Evolutionary conservation across 768 basidiomycete species (phyloP).

Genomic region (Phlebiopsis gigantea): DNA sequence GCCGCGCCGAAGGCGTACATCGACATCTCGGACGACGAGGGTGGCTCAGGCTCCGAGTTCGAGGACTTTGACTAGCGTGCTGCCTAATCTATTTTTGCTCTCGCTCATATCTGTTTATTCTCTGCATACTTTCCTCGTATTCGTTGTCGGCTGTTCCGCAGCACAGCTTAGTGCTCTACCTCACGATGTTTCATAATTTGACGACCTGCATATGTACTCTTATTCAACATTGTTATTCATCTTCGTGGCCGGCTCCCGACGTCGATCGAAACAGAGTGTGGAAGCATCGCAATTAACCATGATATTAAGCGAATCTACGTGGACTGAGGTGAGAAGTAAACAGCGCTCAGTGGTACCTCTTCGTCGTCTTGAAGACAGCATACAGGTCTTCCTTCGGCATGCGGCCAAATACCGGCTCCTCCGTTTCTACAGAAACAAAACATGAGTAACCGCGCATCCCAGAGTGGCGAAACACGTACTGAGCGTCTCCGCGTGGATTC

Average conservation of each 20-base stretch:
- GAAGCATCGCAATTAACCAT: background rate
- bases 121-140: background rate
- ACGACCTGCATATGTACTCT: background rate
- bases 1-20: slow-evolving; percentile 44
- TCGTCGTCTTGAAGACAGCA: slow-evolving; percentile 40
- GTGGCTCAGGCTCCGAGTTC: slow-evolving; percentile 24
- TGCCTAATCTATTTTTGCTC: slow-evolving; percentile 1
- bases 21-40: slow-evolving; percentile 39
- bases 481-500: slow-evolving; percentile 61
- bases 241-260: background rate
- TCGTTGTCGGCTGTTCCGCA: background rate
- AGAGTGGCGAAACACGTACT: slow-evolving; percentile 41
- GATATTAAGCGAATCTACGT: background rate
- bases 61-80: slow-evolving; percentile 23
- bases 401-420: slow-evolving; percentile 55
- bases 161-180: background rate
- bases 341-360: slow-evolving; percentile 30
- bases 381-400: slow-evolving; percentile 52
- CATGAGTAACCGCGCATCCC: slow-evolving; percentile 4
- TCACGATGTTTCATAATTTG: background rate
- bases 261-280: background rate
- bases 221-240: background rate
- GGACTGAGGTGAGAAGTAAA: background rate
- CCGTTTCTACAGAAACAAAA: slow-evolving; percentile 27
- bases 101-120: background rate